Percentiles rank a stretch among this genome's conserved stretches.
These are phyloP conservation scores for Entomortierella beljakovae DNA, from an alignment of 192 early-diverging fungal species.

Conservation along the genomic window DNA sequence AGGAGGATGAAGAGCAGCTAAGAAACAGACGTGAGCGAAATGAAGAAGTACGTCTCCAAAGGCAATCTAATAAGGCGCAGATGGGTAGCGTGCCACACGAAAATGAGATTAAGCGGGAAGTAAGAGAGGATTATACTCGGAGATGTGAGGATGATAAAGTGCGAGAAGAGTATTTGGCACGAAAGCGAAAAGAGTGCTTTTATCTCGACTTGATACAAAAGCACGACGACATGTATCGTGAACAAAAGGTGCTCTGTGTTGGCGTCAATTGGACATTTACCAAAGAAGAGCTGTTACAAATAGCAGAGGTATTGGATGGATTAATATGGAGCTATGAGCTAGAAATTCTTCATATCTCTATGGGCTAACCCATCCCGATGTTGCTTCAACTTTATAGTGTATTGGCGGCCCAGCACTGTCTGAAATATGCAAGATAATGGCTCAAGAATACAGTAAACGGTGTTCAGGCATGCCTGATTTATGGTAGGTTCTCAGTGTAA, in stretches of 20 bases:
- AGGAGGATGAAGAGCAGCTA: conserved; percentile 21
- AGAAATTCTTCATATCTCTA: not conserved
- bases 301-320: conserved; percentile 58
- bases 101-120: conserved; percentile 40
- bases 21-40: not conserved
- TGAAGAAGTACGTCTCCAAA: not conserved
- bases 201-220: conserved; percentile 49
- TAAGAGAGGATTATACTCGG: conserved; percentile 51
- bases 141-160: conserved; percentile 50
- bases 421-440: conserved; percentile 68
- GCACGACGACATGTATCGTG: conserved; percentile 56
- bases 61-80: not conserved
- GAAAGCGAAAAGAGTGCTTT: conserved; percentile 31
- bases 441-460: conserved; percentile 72
- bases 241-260: conserved; percentile 55
- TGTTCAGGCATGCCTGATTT: conserved; percentile 77
- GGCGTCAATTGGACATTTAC: conserved; percentile 64
- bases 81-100: conserved; percentile 6
- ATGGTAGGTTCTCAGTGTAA: conserved; percentile 66
- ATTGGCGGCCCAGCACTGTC: conserved; percentile 66
- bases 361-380: conserved; percentile 8
- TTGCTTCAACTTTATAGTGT: conserved; percentile 50
- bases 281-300: conserved; percentile 54
- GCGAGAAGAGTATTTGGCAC: conserved; percentile 15
- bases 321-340: conserved; percentile 5